Percentiles rank a stretch among this genome's conserved stretches.
Evolutionary conservation across 2,329 filamentous ascomycete genomes (phyloP).

Genomic region (Colletotrichum truncatum): DNA sequence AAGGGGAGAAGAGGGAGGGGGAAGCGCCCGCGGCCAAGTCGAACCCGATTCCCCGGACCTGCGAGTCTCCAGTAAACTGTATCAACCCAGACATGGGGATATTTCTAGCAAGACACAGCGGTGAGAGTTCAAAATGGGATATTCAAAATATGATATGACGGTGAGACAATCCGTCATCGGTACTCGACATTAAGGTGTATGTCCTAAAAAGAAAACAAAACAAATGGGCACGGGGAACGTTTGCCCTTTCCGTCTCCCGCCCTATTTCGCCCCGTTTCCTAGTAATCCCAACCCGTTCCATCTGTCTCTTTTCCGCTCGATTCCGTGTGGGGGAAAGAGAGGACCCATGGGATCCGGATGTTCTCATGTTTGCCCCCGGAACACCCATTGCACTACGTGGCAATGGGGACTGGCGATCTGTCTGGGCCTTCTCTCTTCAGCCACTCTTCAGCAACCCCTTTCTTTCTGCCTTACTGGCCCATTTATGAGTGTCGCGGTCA

Average conservation of each 20-base stretch:
- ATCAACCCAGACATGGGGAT: neutral
- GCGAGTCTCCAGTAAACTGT: neutral
- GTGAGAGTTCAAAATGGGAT: neutral
- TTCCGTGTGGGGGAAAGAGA: neutral
- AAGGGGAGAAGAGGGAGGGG: neutral
- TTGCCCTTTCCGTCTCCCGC: neutral
- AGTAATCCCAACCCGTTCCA: too few relatives aligned
- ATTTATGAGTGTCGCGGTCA: too few relatives aligned
- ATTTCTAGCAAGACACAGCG: neutral
- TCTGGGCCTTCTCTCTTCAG: neutral
- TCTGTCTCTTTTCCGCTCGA: neutral
- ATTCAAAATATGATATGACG: neutral
- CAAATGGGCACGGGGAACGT: neutral
- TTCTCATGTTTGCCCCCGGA: constrained; percentile 28
- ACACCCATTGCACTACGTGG: constrained; percentile 1
- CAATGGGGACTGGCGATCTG: neutral
- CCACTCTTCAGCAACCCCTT: neutral
- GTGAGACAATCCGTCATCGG: neutral
- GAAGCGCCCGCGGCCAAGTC: neutral
- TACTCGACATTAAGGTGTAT: constrained; percentile 10
- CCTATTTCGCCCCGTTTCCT: neutral
- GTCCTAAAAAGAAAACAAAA: neutral
- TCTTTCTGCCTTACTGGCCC: neutral
- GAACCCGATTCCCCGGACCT: neutral
- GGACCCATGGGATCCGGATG: neutral